Evolutionary conservation across 2,329 filamentous ascomycete species (phyloP).

Genomic region (Venturia oleaginea): DNA sequence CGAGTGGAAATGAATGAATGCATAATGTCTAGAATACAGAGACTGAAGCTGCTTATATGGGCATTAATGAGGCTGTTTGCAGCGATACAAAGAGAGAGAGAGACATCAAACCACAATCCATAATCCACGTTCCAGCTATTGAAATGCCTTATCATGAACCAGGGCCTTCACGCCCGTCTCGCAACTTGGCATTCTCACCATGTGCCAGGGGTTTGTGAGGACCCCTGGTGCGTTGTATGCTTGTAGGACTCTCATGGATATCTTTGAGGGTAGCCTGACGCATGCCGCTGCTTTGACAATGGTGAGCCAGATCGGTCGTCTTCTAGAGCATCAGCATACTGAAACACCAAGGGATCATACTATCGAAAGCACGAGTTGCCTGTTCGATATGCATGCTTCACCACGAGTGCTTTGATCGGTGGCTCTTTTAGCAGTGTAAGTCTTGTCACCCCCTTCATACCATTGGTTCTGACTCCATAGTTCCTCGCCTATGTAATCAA

Average conservation of each 20-base stretch:
- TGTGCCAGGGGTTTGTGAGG: conserved; percentile 29
- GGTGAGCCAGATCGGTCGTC: neutral
- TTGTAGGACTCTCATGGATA: conserved; percentile 28
- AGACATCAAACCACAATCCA: too few relatives aligned
- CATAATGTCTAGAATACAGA: too few relatives aligned
- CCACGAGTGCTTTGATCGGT: conserved; percentile 29
- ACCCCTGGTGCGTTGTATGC: conserved; percentile 27
- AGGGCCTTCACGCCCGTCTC: conserved; percentile 14
- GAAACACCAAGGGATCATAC: conserved; percentile 22
- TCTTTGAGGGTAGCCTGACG: conserved; percentile 32
- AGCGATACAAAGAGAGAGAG: too few relatives aligned
- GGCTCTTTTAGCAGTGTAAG: conserved; percentile 30
- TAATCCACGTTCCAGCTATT: too few relatives aligned
- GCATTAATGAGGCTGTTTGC: too few relatives aligned
- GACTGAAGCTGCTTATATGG: too few relatives aligned
- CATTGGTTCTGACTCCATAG: conserved; percentile 1
- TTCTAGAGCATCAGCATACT: too few relatives aligned
- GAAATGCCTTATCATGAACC: neutral
- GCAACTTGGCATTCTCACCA: conserved; percentile 29
- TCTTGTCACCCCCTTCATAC: neutral
- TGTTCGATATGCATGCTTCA: conserved; percentile 33
- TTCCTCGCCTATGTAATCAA: conserved; percentile 31
- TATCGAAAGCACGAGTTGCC: conserved; percentile 37
- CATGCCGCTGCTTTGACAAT: conserved; percentile 28
- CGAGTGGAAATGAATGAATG: too few relatives aligned